phyloP scores from a whole-genome alignment of 2,329 filamentous ascomycete genomes.

The Orbilia oligospora region DNA sequence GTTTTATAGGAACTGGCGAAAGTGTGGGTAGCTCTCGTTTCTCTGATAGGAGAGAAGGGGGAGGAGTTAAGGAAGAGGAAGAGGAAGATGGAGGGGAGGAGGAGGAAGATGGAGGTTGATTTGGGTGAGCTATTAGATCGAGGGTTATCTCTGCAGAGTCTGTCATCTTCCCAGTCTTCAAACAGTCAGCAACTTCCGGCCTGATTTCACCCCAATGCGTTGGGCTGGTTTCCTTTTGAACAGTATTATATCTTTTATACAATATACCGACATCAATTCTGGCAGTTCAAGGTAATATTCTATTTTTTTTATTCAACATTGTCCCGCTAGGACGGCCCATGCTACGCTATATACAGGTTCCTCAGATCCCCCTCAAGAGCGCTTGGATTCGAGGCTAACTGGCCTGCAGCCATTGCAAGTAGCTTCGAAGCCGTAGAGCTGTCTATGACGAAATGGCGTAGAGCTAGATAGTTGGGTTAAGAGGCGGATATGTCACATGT shows the following conservation, averaged over 20 bases:
- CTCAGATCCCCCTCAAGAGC: no score
- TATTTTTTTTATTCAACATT: not conserved
- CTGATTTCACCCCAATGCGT: not conserved
- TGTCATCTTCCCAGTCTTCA: slow-evolving; percentile 5
- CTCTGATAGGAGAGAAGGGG: not conserved
- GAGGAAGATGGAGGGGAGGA: slow-evolving; percentile 10
- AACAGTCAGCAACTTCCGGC: not conserved
- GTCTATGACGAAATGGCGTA: slow-evolving; percentile 39
- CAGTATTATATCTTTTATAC: no score
- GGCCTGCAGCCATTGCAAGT: no score
- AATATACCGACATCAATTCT: not conserved
- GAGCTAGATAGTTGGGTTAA: slow-evolving; percentile 39
- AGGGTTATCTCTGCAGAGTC: not conserved
- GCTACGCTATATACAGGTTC: slow-evolving; percentile 37
- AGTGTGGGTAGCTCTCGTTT: not conserved
- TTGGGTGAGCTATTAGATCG: slow-evolving; percentile 17
- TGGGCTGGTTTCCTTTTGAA: not conserved
- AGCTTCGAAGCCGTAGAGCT: not conserved
- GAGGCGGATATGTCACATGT: slow-evolving; percentile 30
- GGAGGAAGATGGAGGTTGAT: slow-evolving; percentile 7
- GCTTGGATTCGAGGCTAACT: no score
- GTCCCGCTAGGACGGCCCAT: not conserved
- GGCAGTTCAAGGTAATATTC: no score
- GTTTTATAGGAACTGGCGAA: slow-evolving; percentile 14
- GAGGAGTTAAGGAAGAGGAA: not conserved